Base-by-base conservation (phyloP, 1,284 basidiomycete species). In the Heterobasidion parviporum region DNA sequence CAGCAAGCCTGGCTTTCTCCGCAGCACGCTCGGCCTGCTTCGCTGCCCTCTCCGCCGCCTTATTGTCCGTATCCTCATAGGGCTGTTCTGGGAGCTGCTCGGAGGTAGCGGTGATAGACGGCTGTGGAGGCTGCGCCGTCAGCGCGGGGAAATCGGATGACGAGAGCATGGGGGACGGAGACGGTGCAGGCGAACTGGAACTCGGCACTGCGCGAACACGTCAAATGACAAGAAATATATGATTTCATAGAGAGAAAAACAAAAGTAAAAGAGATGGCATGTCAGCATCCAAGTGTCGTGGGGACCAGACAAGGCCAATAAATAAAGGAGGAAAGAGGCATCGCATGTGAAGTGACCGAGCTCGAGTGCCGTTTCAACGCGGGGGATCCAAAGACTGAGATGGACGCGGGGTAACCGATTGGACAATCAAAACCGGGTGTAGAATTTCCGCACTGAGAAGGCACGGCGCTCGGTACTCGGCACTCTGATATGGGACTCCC, bases 401-500 rank as follows among this genome's bases (percentile, higher is more conserved):
- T 18, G 45, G 18, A 36, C 18, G 34, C 20, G 36, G 53, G 53
- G 16, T 26, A 41, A 38, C 33, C 43, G 34, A 49, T 20, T 34
- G 45, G 41, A n/a, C 51, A 20, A 43, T 57, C 50, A 54, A 52
- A 33, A 36, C n/a, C 77, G 82, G 77, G 81, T 74, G 73, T 80
- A 79, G 72, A 79, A 73, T 79, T 85, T 83, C 82, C 83, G 83
- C 82, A 85, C 83, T 87, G 82, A 74, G 74, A 83, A 87, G 86
- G 85, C 74, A 87, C 81, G 84, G 83, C 72, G 63, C 84, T 87
- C 77, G 85, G 84, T 87, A 87, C 84, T 86, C 77, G 83, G 83
- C 85, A 87, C 81, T 78, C 76, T 81, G 79, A 76, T 81, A 83
- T 72, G 71, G 74, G 76, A 73, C 72, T 81, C 83, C 83, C 83